phyloP scores from a whole-genome alignment of 192 early-diverging fungal genomes.

The Dissophora ornata region DNA sequence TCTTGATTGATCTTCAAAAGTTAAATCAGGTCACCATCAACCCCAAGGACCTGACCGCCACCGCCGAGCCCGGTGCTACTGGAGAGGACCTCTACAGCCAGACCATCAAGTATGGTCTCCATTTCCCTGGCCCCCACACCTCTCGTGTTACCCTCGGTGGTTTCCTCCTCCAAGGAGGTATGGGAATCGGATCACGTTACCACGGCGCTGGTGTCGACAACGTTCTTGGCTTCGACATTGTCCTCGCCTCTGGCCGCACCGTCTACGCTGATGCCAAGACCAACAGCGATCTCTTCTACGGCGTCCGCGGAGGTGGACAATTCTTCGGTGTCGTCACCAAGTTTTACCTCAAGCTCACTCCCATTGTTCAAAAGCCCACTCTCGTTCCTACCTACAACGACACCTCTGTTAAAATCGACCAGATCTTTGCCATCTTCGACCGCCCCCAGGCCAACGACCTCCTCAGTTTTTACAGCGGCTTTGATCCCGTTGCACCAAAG shows the following conservation, averaged over 20 bases:
- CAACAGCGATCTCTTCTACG: conserved; percentile 19
- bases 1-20: conserved; percentile 18
- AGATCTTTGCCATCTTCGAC: conserved; percentile 35
- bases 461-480: conserved; percentile 18
- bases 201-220: conserved; percentile 32
- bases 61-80: conserved; percentile 26
- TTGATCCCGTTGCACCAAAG: conserved; percentile 20
- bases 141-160: conserved; percentile 22
- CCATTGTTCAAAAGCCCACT: conserved; percentile 29
- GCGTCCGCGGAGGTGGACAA: conserved; percentile 33
- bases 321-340: conserved; percentile 40
- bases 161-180: conserved; percentile 26
- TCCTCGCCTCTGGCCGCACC: conserved; percentile 10
- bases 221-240: conserved; percentile 26
- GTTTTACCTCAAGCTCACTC: conserved; percentile 23
- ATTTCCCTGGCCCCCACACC: conserved; percentile 32
- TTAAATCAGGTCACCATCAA: conserved; percentile 18
- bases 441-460: conserved; percentile 27
- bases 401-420: conserved; percentile 15
- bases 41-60: conserved; percentile 13
- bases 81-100: conserved; percentile 19
- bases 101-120: conserved; percentile 30
- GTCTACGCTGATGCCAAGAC: conserved; percentile 28
- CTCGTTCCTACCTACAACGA: conserved; percentile 25
- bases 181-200: conserved; percentile 33